Evolutionary conservation across 139 green algal species (phyloP).

Genomic region (Gonium pectorale): DNA sequence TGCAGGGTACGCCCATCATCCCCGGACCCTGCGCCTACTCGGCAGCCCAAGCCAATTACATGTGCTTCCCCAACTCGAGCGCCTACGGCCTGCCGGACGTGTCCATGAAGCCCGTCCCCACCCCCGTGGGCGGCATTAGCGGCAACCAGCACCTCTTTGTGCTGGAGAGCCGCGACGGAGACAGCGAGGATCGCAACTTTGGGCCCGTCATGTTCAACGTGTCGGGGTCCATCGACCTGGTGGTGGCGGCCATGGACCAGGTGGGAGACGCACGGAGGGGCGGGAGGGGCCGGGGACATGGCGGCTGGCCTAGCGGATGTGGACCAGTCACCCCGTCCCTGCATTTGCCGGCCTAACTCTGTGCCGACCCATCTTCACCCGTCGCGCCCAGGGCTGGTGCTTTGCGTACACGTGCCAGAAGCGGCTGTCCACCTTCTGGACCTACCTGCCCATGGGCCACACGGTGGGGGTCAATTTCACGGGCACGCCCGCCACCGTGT

Average conservation of each 20-base stretch:
- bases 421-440: slow-evolving; percentile 62
- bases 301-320: slow-evolving; percentile 47
- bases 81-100: slow-evolving; percentile 30
- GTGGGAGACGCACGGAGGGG: not conserved
- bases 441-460: slow-evolving; percentile 53
- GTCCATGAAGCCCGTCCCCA: slow-evolving; percentile 34
- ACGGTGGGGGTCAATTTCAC: slow-evolving; percentile 49
- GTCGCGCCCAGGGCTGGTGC: slow-evolving; percentile 63
- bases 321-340: too few relatives aligned
- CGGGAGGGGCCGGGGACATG: too few relatives aligned
- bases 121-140: slow-evolving; percentile 45
- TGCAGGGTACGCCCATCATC: slow-evolving; percentile 43
- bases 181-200: slow-evolving; percentile 72
- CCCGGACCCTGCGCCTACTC: slow-evolving; percentile 54
- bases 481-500: slow-evolving; percentile 47
- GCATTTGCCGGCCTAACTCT: not conserved
- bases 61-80: slow-evolving; percentile 36
- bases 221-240: slow-evolving; percentile 35
- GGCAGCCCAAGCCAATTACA: slow-evolving; percentile 31
- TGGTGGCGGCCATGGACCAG: slow-evolving; percentile 42
- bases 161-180: slow-evolving; percentile 61
- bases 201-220: slow-evolving; percentile 56
- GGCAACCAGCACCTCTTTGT: slow-evolving; percentile 63
- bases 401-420: slow-evolving; percentile 62
- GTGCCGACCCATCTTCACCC: not conserved